Conservation (phyloP, 1,284 basidiomycete species). For the Fomitopsis schrenkii region DNA sequence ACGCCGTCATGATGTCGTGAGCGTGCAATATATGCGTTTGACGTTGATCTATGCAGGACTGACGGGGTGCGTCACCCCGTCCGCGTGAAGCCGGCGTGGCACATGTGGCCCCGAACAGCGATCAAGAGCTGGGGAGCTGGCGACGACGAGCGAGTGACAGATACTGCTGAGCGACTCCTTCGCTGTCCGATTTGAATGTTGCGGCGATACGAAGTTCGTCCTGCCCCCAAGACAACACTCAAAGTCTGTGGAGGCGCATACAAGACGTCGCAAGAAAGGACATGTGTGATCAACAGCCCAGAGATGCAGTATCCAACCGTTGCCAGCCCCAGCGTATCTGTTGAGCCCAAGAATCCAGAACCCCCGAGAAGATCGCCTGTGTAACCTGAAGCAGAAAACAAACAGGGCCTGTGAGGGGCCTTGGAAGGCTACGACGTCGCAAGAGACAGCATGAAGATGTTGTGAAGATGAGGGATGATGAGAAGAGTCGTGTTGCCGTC, state of each 20-base stretch:
- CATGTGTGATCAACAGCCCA: not conserved
- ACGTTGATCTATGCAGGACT: not conserved
- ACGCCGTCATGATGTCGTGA: not conserved
- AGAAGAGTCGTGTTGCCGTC: not conserved
- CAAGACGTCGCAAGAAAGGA: not conserved
- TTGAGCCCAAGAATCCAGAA: not conserved
- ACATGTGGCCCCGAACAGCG: not conserved
- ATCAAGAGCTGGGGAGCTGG: not conserved
- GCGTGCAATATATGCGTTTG: not conserved
- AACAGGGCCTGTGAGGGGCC: not conserved
- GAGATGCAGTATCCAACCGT: not conserved
- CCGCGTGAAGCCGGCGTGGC: not conserved
- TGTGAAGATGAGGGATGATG: not conserved
- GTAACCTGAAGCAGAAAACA: not conserved
- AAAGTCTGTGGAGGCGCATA: not conserved
- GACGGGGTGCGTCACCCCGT: not conserved
- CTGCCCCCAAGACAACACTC: not conserved
- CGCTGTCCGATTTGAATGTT: not conserved
- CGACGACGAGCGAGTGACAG: not conserved
- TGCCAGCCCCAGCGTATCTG: not conserved
- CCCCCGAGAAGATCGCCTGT: not conserved
- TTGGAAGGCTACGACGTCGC: not conserved
- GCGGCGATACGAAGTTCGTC: not conserved
- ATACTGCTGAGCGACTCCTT: not conserved
- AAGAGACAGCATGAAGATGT: not conserved